These are phyloP conservation scores for Hypholoma fasciculare DNA, from an alignment of 768 basidiomycete species.

Conservation along the genomic window DNA sequence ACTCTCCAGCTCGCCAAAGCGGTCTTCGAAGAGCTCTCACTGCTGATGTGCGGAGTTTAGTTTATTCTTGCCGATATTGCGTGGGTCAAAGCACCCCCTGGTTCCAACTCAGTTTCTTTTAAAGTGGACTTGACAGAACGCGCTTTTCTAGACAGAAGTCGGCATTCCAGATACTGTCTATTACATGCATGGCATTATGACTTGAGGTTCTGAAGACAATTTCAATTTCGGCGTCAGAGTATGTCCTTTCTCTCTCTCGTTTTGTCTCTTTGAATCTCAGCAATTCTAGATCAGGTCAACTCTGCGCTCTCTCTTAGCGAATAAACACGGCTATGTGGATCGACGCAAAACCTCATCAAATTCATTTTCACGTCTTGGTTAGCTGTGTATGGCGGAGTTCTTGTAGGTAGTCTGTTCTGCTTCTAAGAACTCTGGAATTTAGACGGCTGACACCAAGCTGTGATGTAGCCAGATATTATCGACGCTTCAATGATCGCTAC, in stretches of 20 bases:
- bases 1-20: slow-evolving; percentile 35
- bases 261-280: not conserved
- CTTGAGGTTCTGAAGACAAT: slow-evolving; percentile 58
- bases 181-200: slow-evolving; percentile 62
- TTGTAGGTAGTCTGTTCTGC: slow-evolving; percentile 27
- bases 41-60: slow-evolving; percentile 36
- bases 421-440: no score
- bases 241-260: not conserved
- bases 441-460: not conserved
- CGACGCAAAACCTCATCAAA: slow-evolving; percentile 33
- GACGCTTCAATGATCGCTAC: slow-evolving; percentile 49
- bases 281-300: slow-evolving; percentile 49
- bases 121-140: slow-evolving; percentile 43
- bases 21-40: slow-evolving; percentile 29
- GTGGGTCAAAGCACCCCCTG: slow-evolving; percentile 33
- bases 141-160: slow-evolving; percentile 36
- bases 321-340: slow-evolving; percentile 28
- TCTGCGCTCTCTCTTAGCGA: slow-evolving; percentile 49
- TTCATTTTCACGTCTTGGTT: slow-evolving; percentile 62
- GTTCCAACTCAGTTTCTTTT: slow-evolving; percentile 30
- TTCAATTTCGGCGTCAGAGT: slow-evolving; percentile 57
- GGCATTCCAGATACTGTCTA: slow-evolving; percentile 46
- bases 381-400: slow-evolving; percentile 59
- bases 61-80: slow-evolving; percentile 55
- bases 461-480: slow-evolving; percentile 39